These are phyloP conservation scores for Saturnispora ahearnii DNA, from an alignment of 805 yeast species.

Conservation along the genomic window DNA sequence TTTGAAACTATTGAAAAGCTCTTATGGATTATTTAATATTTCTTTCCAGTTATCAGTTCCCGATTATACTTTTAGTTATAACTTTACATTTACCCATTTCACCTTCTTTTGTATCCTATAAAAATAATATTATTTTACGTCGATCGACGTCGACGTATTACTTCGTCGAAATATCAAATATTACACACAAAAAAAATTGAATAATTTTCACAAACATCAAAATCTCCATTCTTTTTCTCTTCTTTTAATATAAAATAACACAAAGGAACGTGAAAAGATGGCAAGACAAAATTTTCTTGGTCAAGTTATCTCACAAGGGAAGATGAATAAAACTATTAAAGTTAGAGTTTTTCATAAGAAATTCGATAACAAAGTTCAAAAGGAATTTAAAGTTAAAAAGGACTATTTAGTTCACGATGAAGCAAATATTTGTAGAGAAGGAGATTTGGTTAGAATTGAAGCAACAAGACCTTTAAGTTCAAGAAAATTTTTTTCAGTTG, in stretches of 20 bases:
- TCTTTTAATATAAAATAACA: too few species aligned
- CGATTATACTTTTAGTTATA: not conserved
- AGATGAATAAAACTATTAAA: constrained; percentile 91
- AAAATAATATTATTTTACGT: not conserved
- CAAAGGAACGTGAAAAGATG: constrained; percentile 33
- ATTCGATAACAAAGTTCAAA: constrained; percentile 63
- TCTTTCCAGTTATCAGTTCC: not conserved
- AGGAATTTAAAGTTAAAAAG: constrained; percentile 67
- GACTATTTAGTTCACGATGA: constrained; percentile 92
- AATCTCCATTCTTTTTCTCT: not conserved
- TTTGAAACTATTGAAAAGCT: not conserved
- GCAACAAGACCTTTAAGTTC: constrained; percentile 79
- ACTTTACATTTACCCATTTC: not conserved
- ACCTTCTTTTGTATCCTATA: not conserved
- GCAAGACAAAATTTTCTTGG: constrained; percentile 89
- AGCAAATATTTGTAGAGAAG: constrained; percentile 83
- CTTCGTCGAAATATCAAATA: not conserved
- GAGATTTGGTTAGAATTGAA: constrained; percentile 91
- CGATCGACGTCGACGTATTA: not conserved
- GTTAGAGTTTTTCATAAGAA: constrained; percentile 76
- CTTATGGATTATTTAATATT: not conserved
- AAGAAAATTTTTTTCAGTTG: constrained; percentile 78
- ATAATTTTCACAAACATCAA: not conserved
- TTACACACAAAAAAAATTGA: not conserved
- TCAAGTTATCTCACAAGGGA: constrained; percentile 90